Evolutionary conservation across 371 early-diverging fungal species (phyloP), one percentile per base, ranked within the genome.

Genomic region (Rhizopus stolonifer): DNA sequence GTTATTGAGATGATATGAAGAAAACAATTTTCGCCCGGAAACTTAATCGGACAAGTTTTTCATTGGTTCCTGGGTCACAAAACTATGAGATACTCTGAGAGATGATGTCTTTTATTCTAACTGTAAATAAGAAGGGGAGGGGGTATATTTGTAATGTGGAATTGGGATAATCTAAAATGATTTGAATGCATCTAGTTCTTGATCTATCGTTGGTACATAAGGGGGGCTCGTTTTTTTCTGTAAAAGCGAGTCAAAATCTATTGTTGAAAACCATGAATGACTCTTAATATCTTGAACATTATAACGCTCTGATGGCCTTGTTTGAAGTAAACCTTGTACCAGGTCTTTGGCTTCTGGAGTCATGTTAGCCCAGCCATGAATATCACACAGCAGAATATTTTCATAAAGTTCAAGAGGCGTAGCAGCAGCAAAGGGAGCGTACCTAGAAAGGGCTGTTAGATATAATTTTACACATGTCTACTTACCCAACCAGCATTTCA

Each of bases 341-440:
- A 97, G 69, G 78, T 95, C 93, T 64, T 88, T 90, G 24, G 94
- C 89, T 9, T 78, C 67, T 0, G 87, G 81, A 64, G 90, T 90
- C 71, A 95, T 88, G 60, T 82, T 83, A n/a, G 85, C 54, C 10
- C 94, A 94, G 57, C 77, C 87, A 60, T 77, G 75, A 25, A 90
- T 77, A 24, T 82, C 80, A 51, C 90, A 85, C 1, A 84, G 82
- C 60, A 94, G 71, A 51, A 97, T 95, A 65, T 89, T 90, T 71
- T 93, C 93, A 67, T 95, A 95, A 50, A 93, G 74, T 45, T 86
- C 83, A 64, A 91, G 87, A 34, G 91, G 92, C 64, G 92, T 92
- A 60, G 24, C 24, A 17, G 46, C 25, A 25, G 31, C 13, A 46
- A 47, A 51, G 11, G 17, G 50, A 33, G 46, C 10, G 22, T 68